These are phyloP conservation scores for Fusarium falciforme DNA, from an alignment of 2,329 filamentous ascomycete genomes.

Conservation along the genomic window DNA sequence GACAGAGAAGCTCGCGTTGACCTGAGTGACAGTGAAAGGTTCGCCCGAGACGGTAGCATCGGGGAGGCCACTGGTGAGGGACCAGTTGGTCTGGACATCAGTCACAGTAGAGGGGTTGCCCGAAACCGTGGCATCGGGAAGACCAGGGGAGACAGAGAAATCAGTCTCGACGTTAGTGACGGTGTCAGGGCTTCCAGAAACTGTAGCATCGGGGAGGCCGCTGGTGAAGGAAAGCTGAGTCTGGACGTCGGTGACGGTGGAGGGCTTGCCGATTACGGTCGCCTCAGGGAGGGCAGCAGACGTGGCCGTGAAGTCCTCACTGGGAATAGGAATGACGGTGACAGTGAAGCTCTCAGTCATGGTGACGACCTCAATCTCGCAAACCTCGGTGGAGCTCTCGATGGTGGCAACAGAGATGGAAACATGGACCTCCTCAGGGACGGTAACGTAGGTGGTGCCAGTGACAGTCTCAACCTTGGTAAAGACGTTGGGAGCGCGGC, in stretches of 20 bases:
- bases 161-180: constrained; percentile 41
- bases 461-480: constrained; percentile 42
- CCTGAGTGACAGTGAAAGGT: constrained; percentile 46
- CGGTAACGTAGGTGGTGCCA: constrained; percentile 45
- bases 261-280: constrained; percentile 45
- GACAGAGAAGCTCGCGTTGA: constrained; percentile 33
- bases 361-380: constrained; percentile 36
- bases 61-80: constrained; percentile 41
- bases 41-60: constrained; percentile 41
- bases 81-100: constrained; percentile 42
- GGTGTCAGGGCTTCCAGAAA: constrained; percentile 48
- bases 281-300: constrained; percentile 37
- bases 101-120: constrained; percentile 47
- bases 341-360: constrained; percentile 45
- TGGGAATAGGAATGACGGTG: constrained; percentile 40
- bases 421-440: constrained; percentile 38
- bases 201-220: constrained; percentile 47
- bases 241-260: constrained; percentile 47
- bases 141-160: constrained; percentile 28
- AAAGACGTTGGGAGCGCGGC: constrained; percentile 27
- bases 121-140: constrained; percentile 38
- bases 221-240: constrained; percentile 45
- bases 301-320: constrained; percentile 17
- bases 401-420: constrained; percentile 41
- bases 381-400: constrained; percentile 38